Evolutionary conservation across 768 basidiomycete species (phyloP), one percentile per base, ranked within the genome.

Genomic region (Clitopilus passeckerianus): DNA sequence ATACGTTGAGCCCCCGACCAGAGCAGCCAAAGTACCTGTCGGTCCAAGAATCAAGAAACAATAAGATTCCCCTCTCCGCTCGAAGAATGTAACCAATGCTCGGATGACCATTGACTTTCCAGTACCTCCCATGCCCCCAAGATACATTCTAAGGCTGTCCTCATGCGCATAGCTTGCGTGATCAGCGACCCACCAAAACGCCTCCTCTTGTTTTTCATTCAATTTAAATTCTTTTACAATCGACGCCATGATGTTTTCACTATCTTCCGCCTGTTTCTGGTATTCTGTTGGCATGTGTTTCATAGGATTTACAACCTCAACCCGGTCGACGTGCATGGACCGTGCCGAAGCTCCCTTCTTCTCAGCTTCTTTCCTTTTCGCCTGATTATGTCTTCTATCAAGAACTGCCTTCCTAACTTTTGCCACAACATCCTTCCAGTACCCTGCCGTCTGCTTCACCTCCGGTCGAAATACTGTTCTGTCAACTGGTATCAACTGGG

Each of bases 101-200:
- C 63, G 56, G 9, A 72, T 57, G 0, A 73, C 67, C 14, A 57
- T 58, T 0, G 64, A 60, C 58, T 71, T 73, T 1, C 69, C 68
- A 5, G 69, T 68, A 0, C 71, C 70, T 0, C 64, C 71, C 56
- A 68, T 67, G 0, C 72, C 72, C 7, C 66, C 69, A 0, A 71
- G 53, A 56, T 68, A 70, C 66, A 72, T 68, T 4, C 60, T 63
- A 0, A 72, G 34, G 12, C 53, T 64, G 6, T 57, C 33, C 12
- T 15, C 15, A 6, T 15, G 7, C 12, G 34, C 27, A 15, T 37
- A 30, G n/a, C n/a, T 58, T 34, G 61, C 52, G 59, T 72, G 71
- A 22, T 66, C 53, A 0, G 69, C 60, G 1, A 72, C 60, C 18
- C 70, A 64, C 0, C 33, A 7, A 22, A 71, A 71, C 1, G 70